phyloP scores from a whole-genome alignment of 2,329 filamentous ascomycete genomes.

The Seiridium cupressi region DNA sequence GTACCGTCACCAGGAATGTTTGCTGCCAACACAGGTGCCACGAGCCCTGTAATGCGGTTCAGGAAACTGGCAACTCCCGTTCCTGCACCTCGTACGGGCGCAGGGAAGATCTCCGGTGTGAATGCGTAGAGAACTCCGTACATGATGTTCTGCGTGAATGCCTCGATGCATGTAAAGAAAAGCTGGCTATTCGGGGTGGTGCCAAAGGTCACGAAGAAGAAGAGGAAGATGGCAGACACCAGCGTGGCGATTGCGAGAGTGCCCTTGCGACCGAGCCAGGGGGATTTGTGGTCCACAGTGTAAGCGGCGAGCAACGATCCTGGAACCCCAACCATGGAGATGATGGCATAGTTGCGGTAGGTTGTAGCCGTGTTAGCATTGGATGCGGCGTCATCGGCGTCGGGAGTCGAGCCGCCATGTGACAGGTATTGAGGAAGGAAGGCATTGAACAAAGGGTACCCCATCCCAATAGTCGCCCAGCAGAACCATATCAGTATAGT shows the following conservation, averaged over 20 bases:
- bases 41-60: constrained; percentile 65
- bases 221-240: constrained; percentile 67
- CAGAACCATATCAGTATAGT: constrained; percentile 69
- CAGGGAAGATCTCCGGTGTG: constrained; percentile 75
- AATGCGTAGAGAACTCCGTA: constrained; percentile 76
- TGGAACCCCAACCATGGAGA: constrained; percentile 72
- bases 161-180: constrained; percentile 64
- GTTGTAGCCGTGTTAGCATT: constrained; percentile 36
- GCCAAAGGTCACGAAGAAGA: constrained; percentile 62
- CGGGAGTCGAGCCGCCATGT: constrained; percentile 43
- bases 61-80: constrained; percentile 71
- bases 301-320: constrained; percentile 74
- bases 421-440: constrained; percentile 86
- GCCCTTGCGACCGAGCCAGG: constrained; percentile 66
- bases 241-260: constrained; percentile 69
- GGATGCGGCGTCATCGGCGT: constrained; percentile 21
- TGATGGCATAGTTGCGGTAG: constrained; percentile 83
- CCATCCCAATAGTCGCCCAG: constrained; percentile 82
- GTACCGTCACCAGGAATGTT: constrained; percentile 57
- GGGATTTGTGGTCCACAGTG: constrained; percentile 63
- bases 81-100: constrained; percentile 68
- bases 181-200: constrained; percentile 58
- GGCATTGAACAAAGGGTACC: constrained; percentile 84
- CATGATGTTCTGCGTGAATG: constrained; percentile 75
- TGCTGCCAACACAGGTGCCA: constrained; percentile 67